Evolutionary conservation across 805 yeast genomes (phyloP).

Genomic region (Zygosaccharomyces pseudorouxii): DNA sequence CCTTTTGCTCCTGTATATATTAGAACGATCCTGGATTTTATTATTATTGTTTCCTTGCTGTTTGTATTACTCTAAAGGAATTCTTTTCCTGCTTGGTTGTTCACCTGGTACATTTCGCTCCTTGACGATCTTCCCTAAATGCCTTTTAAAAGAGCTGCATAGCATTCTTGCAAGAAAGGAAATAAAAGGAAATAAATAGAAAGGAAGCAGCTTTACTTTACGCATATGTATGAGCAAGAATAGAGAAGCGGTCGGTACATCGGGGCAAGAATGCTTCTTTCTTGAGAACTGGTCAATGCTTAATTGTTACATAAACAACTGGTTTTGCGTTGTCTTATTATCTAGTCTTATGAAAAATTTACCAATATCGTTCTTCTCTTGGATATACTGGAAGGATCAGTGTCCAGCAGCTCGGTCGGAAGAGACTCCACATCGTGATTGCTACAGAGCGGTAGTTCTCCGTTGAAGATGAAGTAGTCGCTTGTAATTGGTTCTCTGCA

Average conservation of each 20-base stretch:
- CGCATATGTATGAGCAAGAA: not conserved
- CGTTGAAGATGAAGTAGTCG: slow-evolving; percentile 45
- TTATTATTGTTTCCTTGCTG: not conserved
- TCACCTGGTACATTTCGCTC: slow-evolving; percentile 1
- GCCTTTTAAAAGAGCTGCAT: slow-evolving; percentile 1
- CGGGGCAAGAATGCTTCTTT: not conserved
- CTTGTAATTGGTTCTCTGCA: slow-evolving; percentile 49
- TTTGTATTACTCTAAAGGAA: slow-evolving; percentile 3
- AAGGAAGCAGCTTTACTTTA: not conserved
- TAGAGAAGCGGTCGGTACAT: not conserved
- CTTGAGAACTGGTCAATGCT: not conserved
- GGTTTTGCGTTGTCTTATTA: not conserved
- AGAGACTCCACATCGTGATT: slow-evolving; percentile 30
- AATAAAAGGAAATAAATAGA: not conserved
- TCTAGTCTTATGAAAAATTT: slow-evolving; percentile 15
- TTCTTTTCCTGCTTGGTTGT: slow-evolving; percentile 5
- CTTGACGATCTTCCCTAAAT: slow-evolving; percentile 5
- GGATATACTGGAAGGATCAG: slow-evolving; percentile 16
- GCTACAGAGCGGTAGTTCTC: slow-evolving; percentile 27
- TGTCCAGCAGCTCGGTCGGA: slow-evolving; percentile 13
- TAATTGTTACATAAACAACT: not conserved
- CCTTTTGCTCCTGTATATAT: not conserved
- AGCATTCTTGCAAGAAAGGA: slow-evolving; percentile 2
- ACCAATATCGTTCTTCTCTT: slow-evolving; percentile 34
- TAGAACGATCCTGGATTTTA: not conserved